Evolutionary conservation across 2,329 filamentous ascomycete species (phyloP).

Genomic region (Pezicula rhizophila): DNA sequence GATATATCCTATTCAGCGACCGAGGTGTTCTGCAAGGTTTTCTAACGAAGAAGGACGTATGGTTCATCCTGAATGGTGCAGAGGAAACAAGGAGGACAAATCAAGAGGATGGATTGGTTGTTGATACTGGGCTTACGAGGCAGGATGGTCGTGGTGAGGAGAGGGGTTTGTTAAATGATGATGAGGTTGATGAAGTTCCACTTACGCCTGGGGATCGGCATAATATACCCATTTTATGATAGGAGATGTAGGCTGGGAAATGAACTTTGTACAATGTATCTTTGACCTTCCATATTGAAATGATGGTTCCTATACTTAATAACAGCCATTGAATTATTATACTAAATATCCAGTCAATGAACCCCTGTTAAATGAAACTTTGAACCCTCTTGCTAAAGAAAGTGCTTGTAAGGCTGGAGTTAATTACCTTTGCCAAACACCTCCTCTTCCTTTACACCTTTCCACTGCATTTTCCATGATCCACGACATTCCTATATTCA

Average conservation of each 20-base stretch:
- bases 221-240: slow-evolving; percentile 21
- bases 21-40: slow-evolving; percentile 76
- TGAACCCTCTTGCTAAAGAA: no score
- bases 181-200: slow-evolving; percentile 17
- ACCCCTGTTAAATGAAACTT: no score
- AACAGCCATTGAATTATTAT: no score
- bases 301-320: no score
- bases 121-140: slow-evolving; percentile 31
- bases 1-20: slow-evolving; percentile 85
- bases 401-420: no score
- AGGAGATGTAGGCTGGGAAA: not conserved
- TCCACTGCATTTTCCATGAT: no score
- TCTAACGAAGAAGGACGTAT: slow-evolving; percentile 95
- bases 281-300: no score
- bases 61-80: slow-evolving; percentile 81
- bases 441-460: no score
- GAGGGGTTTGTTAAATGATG: slow-evolving; percentile 35
- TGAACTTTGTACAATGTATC: no score
- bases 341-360: no score
- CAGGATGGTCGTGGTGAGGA: slow-evolving; percentile 36
- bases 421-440: no score
- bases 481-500: no score
- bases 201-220: slow-evolving; percentile 11
- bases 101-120: slow-evolving; percentile 27
- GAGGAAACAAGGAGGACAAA: slow-evolving; percentile 49